Evolutionary conservation across 257 asterid species (phyloP).

Genomic region (Phtheirospermum japonicum): DNA sequence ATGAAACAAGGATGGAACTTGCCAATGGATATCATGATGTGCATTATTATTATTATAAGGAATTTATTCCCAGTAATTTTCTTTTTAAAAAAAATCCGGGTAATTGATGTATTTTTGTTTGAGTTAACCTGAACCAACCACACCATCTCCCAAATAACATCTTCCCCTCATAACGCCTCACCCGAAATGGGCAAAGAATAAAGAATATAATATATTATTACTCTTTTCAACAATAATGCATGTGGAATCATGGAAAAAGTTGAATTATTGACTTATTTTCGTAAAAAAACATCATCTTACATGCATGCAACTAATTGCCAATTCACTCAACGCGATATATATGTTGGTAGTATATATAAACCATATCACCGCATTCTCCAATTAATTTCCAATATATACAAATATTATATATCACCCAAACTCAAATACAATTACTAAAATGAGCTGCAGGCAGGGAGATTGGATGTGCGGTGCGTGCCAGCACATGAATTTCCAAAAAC

Average conservation of each 20-base stretch:
- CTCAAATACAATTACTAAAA: slow-evolving; percentile 5
- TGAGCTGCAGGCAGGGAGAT: slow-evolving; percentile 71
- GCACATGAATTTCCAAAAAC: slow-evolving; percentile 64
- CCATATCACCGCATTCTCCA: neutral
- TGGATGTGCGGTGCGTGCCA: slow-evolving; percentile 91
- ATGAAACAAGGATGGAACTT: neutral
- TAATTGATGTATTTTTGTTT: neutral
- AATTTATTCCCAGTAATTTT: neutral
- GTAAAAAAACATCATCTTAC: neutral
- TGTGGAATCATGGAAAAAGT: slow-evolving; percentile 41
- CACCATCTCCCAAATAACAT: slow-evolving; percentile 34
- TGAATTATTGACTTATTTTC: slow-evolving; percentile 26
- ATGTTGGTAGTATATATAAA: neutral
- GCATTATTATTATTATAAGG: neutral
- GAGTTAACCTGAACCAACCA: no score
- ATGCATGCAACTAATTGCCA: neutral
- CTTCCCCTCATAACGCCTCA: slow-evolving; percentile 42
- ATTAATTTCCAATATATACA: no score
- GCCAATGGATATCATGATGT: neutral
- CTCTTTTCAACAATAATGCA: slow-evolving; percentile 43
- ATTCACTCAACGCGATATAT: no score
- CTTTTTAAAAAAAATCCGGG: no score
- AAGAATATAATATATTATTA: slow-evolving; percentile 24
- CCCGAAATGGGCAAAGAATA: slow-evolving; percentile 49
- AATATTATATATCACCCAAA: neutral